These are phyloP conservation scores for Cutaneotrichosporon sp. DNA, from an alignment of 1,284 basidiomycete species.

Conservation along the genomic window DNA sequence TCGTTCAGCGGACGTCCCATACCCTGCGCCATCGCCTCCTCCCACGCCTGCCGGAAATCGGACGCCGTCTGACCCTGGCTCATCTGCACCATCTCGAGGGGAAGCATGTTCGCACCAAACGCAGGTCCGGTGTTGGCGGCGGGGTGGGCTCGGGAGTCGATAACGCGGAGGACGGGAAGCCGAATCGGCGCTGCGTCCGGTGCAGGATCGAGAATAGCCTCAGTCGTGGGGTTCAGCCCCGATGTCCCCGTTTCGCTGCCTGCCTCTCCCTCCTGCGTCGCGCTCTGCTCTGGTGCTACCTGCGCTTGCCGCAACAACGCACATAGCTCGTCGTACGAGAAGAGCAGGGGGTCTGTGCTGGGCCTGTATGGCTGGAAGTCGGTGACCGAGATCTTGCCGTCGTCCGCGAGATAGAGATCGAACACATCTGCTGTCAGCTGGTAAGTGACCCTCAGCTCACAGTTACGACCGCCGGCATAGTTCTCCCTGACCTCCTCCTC, in stretches of 20 bases:
- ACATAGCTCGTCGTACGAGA: constrained; percentile 72
- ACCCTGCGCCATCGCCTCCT: constrained; percentile 23
- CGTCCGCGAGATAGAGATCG: constrained; percentile 79
- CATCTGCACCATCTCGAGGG: constrained; percentile 75
- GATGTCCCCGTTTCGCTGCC: no score
- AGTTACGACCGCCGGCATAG: constrained; percentile 62
- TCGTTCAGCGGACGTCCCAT: constrained; percentile 5
- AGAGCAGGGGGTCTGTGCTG: constrained; percentile 80
- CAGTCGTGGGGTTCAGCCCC: no score
- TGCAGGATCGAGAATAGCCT: no score
- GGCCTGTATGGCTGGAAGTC: constrained; percentile 87
- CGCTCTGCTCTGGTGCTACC: neutral
- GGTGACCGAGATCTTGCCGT: constrained; percentile 69
- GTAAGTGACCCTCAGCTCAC: constrained; percentile 52
- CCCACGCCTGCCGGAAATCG: constrained; percentile 58
- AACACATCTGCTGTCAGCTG: constrained; percentile 60
- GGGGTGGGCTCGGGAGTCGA: constrained; percentile 67
- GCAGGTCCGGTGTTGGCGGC: constrained; percentile 64
- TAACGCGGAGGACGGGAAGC: constrained; percentile 60
- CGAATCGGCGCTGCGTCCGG: constrained; percentile 4
- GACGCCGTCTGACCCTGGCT: constrained; percentile 66
- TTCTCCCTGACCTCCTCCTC: constrained; percentile 58
- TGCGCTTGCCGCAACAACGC: constrained; percentile 12
- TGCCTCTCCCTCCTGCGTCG: neutral
- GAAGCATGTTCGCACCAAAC: constrained; percentile 86